These are phyloP conservation scores for Fusarium aywerte DNA, from an alignment of 2,329 filamentous ascomycete genomes.

Conservation along the genomic window DNA sequence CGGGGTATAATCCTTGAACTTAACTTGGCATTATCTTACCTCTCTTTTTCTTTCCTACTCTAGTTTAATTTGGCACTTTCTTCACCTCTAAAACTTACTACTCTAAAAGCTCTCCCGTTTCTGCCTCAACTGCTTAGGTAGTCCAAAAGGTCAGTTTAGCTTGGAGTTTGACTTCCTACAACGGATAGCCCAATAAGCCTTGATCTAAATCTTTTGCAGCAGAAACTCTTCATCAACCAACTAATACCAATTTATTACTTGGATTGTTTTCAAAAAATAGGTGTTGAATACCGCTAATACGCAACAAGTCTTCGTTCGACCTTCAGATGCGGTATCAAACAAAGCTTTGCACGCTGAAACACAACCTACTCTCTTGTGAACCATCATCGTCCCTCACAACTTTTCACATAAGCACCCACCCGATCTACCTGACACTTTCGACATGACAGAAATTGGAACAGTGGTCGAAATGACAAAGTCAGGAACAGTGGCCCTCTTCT, in stretches of 20 bases:
- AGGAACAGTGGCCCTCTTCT: constrained; percentile 57
- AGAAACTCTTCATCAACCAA: constrained; percentile 10
- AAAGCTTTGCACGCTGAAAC: constrained; percentile 16
- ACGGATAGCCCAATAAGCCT: constrained; percentile 21
- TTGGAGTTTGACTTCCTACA: constrained; percentile 29
- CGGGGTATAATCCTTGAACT: background rate
- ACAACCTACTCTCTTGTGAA: background rate
- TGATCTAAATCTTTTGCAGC: constrained; percentile 22
- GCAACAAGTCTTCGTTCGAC: background rate
- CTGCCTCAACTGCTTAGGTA: constrained; percentile 6
- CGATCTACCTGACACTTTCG: background rate
- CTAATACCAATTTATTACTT: background rate
- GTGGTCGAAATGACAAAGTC: constrained; percentile 49
- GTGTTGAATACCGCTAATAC: background rate
- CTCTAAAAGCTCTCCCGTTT: background rate
- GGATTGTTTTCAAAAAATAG: background rate
- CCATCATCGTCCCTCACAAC: background rate
- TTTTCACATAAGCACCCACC: background rate
- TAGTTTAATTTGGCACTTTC: too few relatives aligned
- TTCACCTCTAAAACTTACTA: background rate
- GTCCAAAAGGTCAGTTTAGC: constrained; percentile 31
- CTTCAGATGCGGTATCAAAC: constrained; percentile 2
- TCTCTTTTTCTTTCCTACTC: too few relatives aligned
- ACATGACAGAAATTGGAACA: constrained; percentile 49
- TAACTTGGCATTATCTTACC: background rate